Conservation (phyloP, 202 grass and related monocot species). For the Carex sylvatica region DNA sequence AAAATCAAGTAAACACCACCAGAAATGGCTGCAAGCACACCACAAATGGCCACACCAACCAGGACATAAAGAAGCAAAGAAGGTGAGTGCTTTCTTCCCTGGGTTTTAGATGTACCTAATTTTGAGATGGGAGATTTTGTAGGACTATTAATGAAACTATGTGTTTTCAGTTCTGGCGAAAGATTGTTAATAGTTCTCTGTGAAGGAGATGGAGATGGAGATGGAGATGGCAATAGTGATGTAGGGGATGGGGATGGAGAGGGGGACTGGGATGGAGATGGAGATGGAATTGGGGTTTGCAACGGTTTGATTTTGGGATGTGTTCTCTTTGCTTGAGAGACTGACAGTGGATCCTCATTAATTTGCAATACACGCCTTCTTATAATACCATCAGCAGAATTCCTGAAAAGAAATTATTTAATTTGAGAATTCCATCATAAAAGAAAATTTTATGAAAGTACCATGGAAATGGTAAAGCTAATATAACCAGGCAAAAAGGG, state of each 20-base stretch:
- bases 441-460: neutral
- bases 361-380: conserved; percentile 29
- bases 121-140: neutral
- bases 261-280: conserved; percentile 5
- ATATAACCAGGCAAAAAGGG: neutral
- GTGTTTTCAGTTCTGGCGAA: neutral
- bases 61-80: conserved; percentile 23
- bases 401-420: conserved; percentile 33
- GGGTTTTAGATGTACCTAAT: neutral
- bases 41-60: conserved; percentile 41
- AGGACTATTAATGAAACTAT: neutral
- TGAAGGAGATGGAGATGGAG: neutral
- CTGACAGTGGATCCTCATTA: neutral
- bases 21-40: conserved; percentile 26
- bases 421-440: neutral
- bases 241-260: neutral
- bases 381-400: neutral
- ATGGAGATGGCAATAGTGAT: neutral
- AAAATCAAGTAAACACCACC: conserved; percentile 38
- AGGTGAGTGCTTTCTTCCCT: conserved; percentile 1
- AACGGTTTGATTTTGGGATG: neutral
- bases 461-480: neutral
- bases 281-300: conserved; percentile 22
- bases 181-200: neutral
- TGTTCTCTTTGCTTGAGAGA: conserved; percentile 29